Evolutionary conservation across 139 green algal species (phyloP).

Genomic region (Raphidocelis subcapitata): DNA sequence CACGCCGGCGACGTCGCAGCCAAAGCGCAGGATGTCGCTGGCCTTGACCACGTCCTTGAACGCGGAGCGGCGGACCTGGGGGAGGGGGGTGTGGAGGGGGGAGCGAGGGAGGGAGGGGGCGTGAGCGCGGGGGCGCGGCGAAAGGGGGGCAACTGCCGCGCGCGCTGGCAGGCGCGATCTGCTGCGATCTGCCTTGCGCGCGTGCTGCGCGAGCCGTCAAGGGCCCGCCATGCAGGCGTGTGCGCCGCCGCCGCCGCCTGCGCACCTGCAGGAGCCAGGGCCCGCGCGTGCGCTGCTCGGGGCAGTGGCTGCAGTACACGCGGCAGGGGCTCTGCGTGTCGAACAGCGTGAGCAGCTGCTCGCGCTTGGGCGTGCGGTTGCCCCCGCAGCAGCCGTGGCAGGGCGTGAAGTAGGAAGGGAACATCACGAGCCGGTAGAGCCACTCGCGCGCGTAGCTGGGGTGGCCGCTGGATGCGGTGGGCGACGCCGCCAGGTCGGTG

Average conservation of each 20-base stretch:
- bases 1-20: conserved; percentile 17
- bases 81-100: too few species aligned
- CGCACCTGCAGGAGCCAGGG: conserved; percentile 26
- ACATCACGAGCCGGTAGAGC: conserved; percentile 28
- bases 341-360: conserved; percentile 33
- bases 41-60: conserved; percentile 37
- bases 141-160: too few species aligned
- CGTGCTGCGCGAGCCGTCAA: too few species aligned
- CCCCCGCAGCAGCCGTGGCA: conserved; percentile 13
- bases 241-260: too few species aligned
- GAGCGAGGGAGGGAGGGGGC: too few species aligned
- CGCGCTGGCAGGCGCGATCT: too few species aligned
- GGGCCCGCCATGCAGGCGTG: too few species aligned
- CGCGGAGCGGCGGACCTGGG: conserved; percentile 20
- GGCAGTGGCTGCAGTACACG: conserved; percentile 32
- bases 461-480: too few species aligned
- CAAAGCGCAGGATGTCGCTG: conserved; percentile 21
- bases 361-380: conserved; percentile 25
- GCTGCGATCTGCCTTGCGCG: too few species aligned
- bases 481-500: too few species aligned
- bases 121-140: too few species aligned
- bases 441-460: conserved; percentile 2
- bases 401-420: conserved; percentile 32
- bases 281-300: conserved; percentile 1
- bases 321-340: conserved; percentile 15